phyloP scores from a whole-genome alignment of 768 basidiomycete species.

The Amanita rubescens region DNA sequence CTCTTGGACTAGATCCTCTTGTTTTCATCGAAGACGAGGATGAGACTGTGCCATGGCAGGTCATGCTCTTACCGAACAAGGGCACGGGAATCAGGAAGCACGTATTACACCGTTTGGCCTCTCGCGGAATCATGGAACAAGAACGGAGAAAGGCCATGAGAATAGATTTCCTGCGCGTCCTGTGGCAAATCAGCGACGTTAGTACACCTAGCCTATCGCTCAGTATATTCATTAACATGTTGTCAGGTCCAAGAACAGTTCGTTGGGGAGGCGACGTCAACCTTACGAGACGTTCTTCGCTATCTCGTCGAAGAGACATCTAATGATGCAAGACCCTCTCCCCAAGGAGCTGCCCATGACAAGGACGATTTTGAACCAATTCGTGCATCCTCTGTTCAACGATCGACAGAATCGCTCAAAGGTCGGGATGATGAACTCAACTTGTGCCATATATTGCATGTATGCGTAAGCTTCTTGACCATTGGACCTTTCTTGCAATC shows the following conservation, averaged over 20 bases:
- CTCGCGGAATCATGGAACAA: conserved; percentile 7
- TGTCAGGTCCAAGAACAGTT: conserved; percentile 6
- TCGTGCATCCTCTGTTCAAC: conserved; percentile 28
- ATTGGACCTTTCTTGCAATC: conserved; percentile 59
- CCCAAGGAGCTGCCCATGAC: conserved; percentile 30
- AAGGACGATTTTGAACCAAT: conserved; percentile 54
- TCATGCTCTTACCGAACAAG: conserved; percentile 37
- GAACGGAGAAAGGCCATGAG: conserved; percentile 17
- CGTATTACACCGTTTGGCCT: conserved; percentile 32
- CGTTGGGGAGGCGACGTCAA: conserved; percentile 14
- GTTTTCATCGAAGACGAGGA: conserved; percentile 28
- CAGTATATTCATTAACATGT: background rate
- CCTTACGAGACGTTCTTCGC: conserved; percentile 36
- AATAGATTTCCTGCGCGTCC: conserved; percentile 40
- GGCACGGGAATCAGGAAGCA: conserved; percentile 60
- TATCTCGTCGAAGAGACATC: conserved; percentile 23
- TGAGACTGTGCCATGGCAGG: conserved; percentile 27
- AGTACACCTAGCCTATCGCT: conserved; percentile 16
- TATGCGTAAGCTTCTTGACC: conserved; percentile 55
- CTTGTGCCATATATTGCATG: conserved; percentile 32
- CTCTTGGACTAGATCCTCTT: conserved; percentile 62
- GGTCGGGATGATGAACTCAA: conserved; percentile 20
- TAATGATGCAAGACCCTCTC: conserved; percentile 12
- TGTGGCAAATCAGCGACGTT: conserved; percentile 72
- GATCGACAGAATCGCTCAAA: conserved; percentile 22